A percentile compares a stretch with the other conserved stretches of the same genome.
Conservation (phyloP, 1,284 basidiomycete genomes). For the Boletus mariae region DNA sequence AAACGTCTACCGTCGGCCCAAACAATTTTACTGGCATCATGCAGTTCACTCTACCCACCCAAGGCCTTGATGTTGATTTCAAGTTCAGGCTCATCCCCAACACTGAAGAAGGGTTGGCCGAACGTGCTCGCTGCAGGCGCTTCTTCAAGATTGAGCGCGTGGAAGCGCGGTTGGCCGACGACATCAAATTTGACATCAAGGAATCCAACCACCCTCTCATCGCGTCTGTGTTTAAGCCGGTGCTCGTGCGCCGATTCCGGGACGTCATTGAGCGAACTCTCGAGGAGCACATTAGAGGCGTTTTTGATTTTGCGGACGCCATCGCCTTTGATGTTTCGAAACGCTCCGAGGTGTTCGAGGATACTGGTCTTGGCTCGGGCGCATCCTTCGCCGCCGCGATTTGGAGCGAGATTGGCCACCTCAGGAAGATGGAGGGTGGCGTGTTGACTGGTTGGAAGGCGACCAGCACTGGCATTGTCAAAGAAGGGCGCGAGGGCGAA, state of each 20-base stretch:
- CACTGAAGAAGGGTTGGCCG: slow-evolving; percentile 36
- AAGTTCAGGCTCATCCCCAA: slow-evolving; percentile 60
- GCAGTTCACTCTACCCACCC: slow-evolving; percentile 55
- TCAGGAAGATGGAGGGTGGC: slow-evolving; percentile 40
- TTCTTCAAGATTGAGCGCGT: slow-evolving; percentile 58
- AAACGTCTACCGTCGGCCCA: slow-evolving; percentile 48
- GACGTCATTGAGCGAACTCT: slow-evolving; percentile 55
- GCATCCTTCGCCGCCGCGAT: slow-evolving; percentile 50
- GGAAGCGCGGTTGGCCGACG: slow-evolving; percentile 48
- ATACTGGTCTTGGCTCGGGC: slow-evolving; percentile 51
- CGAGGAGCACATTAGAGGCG: slow-evolving; percentile 47
- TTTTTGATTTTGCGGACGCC: slow-evolving; percentile 49
- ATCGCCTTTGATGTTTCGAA: slow-evolving; percentile 55
- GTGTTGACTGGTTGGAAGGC: slow-evolving; percentile 45
- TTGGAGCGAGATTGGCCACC: slow-evolving; percentile 61
- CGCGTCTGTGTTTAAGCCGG: slow-evolving; percentile 56
- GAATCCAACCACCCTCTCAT: slow-evolving; percentile 61
- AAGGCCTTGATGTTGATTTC: slow-evolving; percentile 64
- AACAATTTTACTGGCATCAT: slow-evolving; percentile 57
- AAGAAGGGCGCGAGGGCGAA: slow-evolving; percentile 37
- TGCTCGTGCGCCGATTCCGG: slow-evolving; percentile 52
- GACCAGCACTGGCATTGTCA: slow-evolving; percentile 60
- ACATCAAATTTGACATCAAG: slow-evolving; percentile 49
- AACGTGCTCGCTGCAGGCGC: slow-evolving; percentile 43
- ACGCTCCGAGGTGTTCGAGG: slow-evolving; percentile 58